phyloP scores from a whole-genome alignment of 2,329 filamentous ascomycete genomes.

The Epichloe scottii region DNA sequence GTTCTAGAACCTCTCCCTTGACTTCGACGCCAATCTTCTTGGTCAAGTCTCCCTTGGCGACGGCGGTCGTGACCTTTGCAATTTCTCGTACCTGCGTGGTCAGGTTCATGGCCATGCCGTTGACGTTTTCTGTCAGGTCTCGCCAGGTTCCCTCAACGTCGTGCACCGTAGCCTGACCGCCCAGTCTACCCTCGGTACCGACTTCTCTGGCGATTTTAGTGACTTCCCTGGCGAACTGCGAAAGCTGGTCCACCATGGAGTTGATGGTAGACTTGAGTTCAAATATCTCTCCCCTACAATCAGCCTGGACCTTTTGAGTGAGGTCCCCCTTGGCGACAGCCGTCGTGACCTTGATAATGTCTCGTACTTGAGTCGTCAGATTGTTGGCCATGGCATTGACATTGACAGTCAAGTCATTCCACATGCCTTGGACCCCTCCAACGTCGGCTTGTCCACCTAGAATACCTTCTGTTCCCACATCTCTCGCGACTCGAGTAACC shows the following conservation, averaged over 20 bases:
- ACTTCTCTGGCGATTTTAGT: conserved; percentile 94
- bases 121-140: conserved; percentile 89
- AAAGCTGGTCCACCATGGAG: conserved; percentile 95
- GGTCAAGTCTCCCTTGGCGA: conserved; percentile 85
- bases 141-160: conserved; percentile 97
- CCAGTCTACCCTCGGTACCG: conserved; percentile 86
- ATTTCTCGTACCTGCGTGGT: conserved; percentile 97
- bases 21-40: conserved; percentile 94
- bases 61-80: conserved; percentile 88
- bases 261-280: conserved; percentile 98
- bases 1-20: conserved; percentile 82
- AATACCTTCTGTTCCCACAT: conserved; percentile 75
- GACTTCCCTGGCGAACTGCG: conserved; percentile 93
- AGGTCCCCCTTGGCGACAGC: conserved; percentile 74
- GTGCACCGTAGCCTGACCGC: conserved; percentile 89
- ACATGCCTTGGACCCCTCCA: conserved; percentile 75
- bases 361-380: conserved; percentile 77
- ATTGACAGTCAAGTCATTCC: conserved; percentile 77
- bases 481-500: conserved; percentile 69
- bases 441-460: conserved; percentile 74
- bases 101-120: conserved; percentile 96
- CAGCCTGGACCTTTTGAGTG: conserved; percentile 91
- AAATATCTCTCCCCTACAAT: conserved; percentile 81
- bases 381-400: conserved; percentile 85
- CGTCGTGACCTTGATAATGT: conserved; percentile 76